Evolutionary conservation across 352 stramenopile species (phyloP).

Genomic region (Phytopythium mirpurense): DNA sequence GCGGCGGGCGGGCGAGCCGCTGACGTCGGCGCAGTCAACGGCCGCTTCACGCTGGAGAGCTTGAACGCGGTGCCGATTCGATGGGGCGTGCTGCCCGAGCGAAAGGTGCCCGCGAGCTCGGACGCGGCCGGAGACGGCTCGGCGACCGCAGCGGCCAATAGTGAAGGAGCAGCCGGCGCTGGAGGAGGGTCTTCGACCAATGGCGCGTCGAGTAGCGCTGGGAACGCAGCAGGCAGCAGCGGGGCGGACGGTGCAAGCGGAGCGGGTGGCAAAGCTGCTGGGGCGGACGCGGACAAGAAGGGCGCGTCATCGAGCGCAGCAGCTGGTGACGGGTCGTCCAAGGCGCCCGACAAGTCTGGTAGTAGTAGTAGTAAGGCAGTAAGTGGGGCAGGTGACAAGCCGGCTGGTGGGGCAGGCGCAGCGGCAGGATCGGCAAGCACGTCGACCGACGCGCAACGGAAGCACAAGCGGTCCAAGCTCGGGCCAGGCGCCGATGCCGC

Average conservation of each 20-base stretch:
- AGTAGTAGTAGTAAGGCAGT: slow-evolving; percentile 1
- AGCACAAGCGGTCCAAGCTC: slow-evolving; percentile 48
- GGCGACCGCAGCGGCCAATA: not conserved
- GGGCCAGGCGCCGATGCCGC: slow-evolving; percentile 5
- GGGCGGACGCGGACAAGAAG: slow-evolving; percentile 45
- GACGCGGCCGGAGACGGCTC: slow-evolving; percentile 13
- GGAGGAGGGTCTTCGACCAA: not conserved
- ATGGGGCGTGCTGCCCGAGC: slow-evolving; percentile 63
- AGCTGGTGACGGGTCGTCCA: slow-evolving; percentile 16
- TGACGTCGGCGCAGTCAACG: slow-evolving; percentile 19
- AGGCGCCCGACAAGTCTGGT: slow-evolving; percentile 1
- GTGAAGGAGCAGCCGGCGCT: not conserved
- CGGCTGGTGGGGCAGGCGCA: slow-evolving; percentile 7
- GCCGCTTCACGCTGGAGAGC: slow-evolving; percentile 46
- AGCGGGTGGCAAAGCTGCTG: slow-evolving; percentile 1
- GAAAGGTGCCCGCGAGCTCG: slow-evolving; percentile 30
- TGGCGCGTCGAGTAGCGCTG: slow-evolving; percentile 11
- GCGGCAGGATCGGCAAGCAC: not conserved
- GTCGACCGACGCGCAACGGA: slow-evolving; percentile 37
- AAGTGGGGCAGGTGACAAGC: slow-evolving; percentile 11
- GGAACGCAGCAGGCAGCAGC: not conserved
- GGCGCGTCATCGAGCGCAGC: slow-evolving; percentile 4
- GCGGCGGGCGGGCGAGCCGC: slow-evolving; percentile 25
- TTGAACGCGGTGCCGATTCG: slow-evolving; percentile 60
- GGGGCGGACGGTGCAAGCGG: slow-evolving; percentile 5